Evolutionary conservation across 2,329 filamentous ascomycete genomes (phyloP).

Genomic region (Penicillium italicum): DNA sequence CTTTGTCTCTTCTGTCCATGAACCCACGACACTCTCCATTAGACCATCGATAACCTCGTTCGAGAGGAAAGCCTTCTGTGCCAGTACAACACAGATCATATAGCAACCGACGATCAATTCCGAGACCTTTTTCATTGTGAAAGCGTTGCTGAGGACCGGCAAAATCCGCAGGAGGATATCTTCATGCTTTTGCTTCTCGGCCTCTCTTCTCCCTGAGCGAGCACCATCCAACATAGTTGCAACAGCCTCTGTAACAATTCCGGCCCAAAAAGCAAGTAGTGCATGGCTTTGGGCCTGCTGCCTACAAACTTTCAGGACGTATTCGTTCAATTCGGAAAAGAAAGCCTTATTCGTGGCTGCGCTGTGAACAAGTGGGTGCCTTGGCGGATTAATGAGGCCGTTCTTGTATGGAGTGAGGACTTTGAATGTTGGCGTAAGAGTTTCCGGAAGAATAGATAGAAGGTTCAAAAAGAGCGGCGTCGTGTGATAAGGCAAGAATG

Average conservation of each 20-base stretch:
- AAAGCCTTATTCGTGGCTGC: constrained; percentile 75
- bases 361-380: constrained; percentile 77
- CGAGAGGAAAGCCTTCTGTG: constrained; percentile 73
- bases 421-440: constrained; percentile 69
- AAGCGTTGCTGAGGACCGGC: constrained; percentile 70
- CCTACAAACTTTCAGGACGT: constrained; percentile 71
- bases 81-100: constrained; percentile 83
- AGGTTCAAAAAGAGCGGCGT: constrained; percentile 80
- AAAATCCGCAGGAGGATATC: constrained; percentile 65
- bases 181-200: constrained; percentile 78
- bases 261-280: constrained; percentile 85
- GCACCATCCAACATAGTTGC: constrained; percentile 75
- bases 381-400: constrained; percentile 70
- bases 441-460: constrained; percentile 75
- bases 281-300: constrained; percentile 70
- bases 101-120: constrained; percentile 84
- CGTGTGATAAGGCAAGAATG: constrained; percentile 89
- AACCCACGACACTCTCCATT: constrained; percentile 80
- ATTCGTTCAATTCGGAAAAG: constrained; percentile 70
- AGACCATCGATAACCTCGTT: constrained; percentile 78
- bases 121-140: constrained; percentile 70
- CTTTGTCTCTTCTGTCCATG: constrained; percentile 71
- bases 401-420: constrained; percentile 85
- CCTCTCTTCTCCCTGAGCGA: constrained; percentile 68
- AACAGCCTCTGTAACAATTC: constrained; percentile 78